A percentile compares a stretch with the other conserved stretches of the same genome.
phyloP scores from a whole-genome alignment of 768 basidiomycete species.

The Leucogyrophana mollusca region DNA sequence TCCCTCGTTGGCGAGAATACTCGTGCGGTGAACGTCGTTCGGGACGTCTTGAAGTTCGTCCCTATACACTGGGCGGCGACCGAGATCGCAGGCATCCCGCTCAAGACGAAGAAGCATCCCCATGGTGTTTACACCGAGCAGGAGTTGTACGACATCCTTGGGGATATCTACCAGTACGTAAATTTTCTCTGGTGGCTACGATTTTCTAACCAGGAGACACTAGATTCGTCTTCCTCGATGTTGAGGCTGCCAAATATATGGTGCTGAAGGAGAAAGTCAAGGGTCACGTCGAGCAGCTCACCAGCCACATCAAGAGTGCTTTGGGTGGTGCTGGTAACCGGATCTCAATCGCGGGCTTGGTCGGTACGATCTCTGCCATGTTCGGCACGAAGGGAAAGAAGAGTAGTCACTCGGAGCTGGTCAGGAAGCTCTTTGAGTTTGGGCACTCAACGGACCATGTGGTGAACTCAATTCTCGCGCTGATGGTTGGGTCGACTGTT shows the following conservation, averaged over 20 bases:
- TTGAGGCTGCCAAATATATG: conserved; percentile 59
- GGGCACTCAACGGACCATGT: conserved; percentile 59
- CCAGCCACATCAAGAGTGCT: conserved; percentile 53
- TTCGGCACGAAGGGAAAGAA: conserved; percentile 49
- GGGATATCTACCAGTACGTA: conserved; percentile 69
- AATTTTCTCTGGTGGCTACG: not conserved
- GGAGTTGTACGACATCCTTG: conserved; percentile 62
- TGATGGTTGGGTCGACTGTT: conserved; percentile 65
- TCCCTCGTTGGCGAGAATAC: conserved; percentile 53
- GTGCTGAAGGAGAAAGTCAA: conserved; percentile 50
- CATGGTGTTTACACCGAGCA: conserved; percentile 61
- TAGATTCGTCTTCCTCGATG: conserved; percentile 77
- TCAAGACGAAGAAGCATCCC: conserved; percentile 54
- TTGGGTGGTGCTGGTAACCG: conserved; percentile 42
- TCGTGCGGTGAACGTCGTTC: conserved; percentile 61
- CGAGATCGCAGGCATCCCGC: conserved; percentile 68
- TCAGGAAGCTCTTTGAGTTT: conserved; percentile 55
- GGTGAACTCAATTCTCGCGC: conserved; percentile 67
- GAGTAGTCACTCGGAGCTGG: conserved; percentile 43
- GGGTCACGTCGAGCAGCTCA: conserved; percentile 51
- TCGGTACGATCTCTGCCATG: conserved; percentile 44
- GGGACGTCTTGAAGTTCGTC: conserved; percentile 62
- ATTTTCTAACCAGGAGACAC: not conserved
- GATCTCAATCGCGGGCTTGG: conserved; percentile 37
- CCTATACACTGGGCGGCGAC: conserved; percentile 70